Evolutionary conservation across 2,329 filamentous ascomycete species (phyloP).

Genomic region (Neonectria sp.): DNA sequence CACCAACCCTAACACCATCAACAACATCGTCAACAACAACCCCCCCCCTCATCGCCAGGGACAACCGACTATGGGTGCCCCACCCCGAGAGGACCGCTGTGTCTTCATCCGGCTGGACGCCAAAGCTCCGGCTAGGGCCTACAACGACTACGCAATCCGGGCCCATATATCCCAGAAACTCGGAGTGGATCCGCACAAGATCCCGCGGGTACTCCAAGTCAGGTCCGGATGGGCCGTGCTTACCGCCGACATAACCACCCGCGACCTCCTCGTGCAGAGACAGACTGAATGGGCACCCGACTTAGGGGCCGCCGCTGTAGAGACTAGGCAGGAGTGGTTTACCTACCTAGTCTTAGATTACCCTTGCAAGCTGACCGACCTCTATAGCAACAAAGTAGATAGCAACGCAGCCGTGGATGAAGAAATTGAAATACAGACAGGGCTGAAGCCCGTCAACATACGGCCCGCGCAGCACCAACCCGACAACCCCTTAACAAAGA

Average conservation of each 20-base stretch:
- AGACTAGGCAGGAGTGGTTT: slow-evolving; percentile 33
- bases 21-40: slow-evolving; percentile 7
- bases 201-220: slow-evolving; percentile 19
- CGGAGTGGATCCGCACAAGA: slow-evolving; percentile 12
- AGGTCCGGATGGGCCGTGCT: slow-evolving; percentile 15
- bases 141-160: slow-evolving; percentile 24
- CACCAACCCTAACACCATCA: not conserved
- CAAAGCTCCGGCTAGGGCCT: slow-evolving; percentile 28
- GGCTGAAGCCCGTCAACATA: too few relatives aligned
- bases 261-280: slow-evolving; percentile 11
- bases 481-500: too few relatives aligned
- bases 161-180: slow-evolving; percentile 19
- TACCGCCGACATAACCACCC: slow-evolving; percentile 5
- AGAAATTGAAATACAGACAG: too few relatives aligned
- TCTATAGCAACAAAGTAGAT: slow-evolving; percentile 23
- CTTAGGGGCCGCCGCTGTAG: not conserved
- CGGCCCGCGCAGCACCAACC: too few relatives aligned
- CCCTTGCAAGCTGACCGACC: slow-evolving; percentile 28
- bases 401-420: too few relatives aligned
- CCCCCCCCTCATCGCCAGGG: slow-evolving; percentile 26
- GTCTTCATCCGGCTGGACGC: slow-evolving; percentile 34
- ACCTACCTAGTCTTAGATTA: slow-evolving; percentile 27
- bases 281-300: not conserved
- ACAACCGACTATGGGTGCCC: slow-evolving; percentile 26
- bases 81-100: slow-evolving; percentile 30